These are phyloP conservation scores for Dipteronia dyeriana DNA, from an alignment of 345 rosid genomes.

Conservation along the genomic window DNA sequence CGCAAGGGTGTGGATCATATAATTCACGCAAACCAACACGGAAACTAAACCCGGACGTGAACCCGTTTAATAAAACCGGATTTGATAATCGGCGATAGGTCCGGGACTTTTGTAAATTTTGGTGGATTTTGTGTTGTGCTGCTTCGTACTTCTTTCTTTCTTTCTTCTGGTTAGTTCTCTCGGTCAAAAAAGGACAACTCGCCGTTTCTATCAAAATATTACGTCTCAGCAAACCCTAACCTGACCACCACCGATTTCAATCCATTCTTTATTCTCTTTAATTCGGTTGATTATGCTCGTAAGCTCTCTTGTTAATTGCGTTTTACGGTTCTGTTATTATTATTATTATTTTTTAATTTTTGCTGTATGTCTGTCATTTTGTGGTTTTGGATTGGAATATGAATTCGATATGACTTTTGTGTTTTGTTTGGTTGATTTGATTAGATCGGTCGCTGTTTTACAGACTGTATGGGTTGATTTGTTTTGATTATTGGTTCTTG, in stretches of 20 bases:
- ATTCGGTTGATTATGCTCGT: slow-evolving; percentile 18
- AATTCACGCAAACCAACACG: slow-evolving; percentile 42
- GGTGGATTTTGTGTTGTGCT: not conserved
- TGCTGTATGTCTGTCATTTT: slow-evolving; percentile 8
- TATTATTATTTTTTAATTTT: slow-evolving; percentile 3
- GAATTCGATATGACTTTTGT: slow-evolving; percentile 22
- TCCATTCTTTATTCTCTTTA: slow-evolving; percentile 17
- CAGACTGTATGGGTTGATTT: slow-evolving; percentile 29
- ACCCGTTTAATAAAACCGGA: slow-evolving; percentile 49
- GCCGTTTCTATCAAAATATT: slow-evolving; percentile 26
- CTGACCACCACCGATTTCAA: not conserved
- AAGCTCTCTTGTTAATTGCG: slow-evolving; percentile 13
- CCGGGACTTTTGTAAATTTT: slow-evolving; percentile 47
- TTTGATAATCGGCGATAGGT: slow-evolving; percentile 73
- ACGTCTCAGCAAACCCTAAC: slow-evolving; percentile 44
- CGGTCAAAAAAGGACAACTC: slow-evolving; percentile 40
- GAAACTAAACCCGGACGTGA: slow-evolving; percentile 75
- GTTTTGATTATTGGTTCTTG: slow-evolving; percentile 29
- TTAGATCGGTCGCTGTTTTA: slow-evolving; percentile 47
- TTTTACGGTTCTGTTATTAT: not conserved
- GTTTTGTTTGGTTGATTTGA: slow-evolving; percentile 12
- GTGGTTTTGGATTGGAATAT: slow-evolving; percentile 15
- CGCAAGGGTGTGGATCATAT: slow-evolving; percentile 29
- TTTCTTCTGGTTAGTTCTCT: slow-evolving; percentile 21
- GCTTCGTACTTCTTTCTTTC: not conserved